A percentile compares a stretch with the other conserved stretches of the same genome.
These are phyloP conservation scores for Ambrosia hybrid DNA, from an alignment of 140 eudicot species.

Conservation along the genomic window DNA sequence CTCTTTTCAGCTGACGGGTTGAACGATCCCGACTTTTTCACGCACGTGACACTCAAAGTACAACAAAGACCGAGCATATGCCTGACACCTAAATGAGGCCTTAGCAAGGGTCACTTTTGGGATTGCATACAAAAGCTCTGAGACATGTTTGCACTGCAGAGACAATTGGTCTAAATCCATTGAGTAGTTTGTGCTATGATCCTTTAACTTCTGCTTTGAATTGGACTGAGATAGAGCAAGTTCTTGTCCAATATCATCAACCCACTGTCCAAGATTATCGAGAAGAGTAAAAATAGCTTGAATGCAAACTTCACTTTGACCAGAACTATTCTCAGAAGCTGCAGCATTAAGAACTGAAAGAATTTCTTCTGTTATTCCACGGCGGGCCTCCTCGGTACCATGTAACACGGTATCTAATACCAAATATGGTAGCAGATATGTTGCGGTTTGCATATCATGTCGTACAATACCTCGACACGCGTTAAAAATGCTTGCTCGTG, in stretches of 20 bases:
- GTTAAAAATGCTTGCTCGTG: slow-evolving; percentile 82
- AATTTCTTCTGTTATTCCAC: slow-evolving; percentile 84
- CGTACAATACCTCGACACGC: slow-evolving; percentile 98
- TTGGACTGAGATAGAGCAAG: slow-evolving; percentile 80
- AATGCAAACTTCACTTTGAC: slow-evolving; percentile 97
- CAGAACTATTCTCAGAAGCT: slow-evolving; percentile 72
- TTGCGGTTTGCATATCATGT: slow-evolving; percentile 95
- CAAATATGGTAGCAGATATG: slow-evolving; percentile 82
- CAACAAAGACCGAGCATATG: slow-evolving; percentile 91
- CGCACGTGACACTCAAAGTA: slow-evolving; percentile 96
- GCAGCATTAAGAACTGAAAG: slow-evolving; percentile 89
- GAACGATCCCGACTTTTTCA: slow-evolving; percentile 91
- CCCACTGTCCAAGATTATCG: slow-evolving; percentile 97
- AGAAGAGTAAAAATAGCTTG: slow-evolving; percentile 94
- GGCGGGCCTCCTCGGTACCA: slow-evolving; percentile 91
- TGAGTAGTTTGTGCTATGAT: slow-evolving; percentile 38
- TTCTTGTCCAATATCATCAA: slow-evolving; percentile 89
- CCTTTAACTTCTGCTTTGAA: slow-evolving; percentile 68
- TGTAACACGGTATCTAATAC: slow-evolving; percentile 87
- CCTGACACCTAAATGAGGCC: slow-evolving; percentile 99
- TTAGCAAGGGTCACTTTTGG: slow-evolving; percentile 89
- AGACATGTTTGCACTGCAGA: slow-evolving; percentile 82
- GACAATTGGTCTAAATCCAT: slow-evolving; percentile 52
- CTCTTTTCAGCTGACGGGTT: slow-evolving; percentile 89
- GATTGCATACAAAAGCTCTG: slow-evolving; percentile 86